A percentile compares a stretch with the other conserved stretches of the same genome.
Conservation (phyloP, 371 early-diverging fungal genomes). For the Lichtheimia ramosa region DNA sequence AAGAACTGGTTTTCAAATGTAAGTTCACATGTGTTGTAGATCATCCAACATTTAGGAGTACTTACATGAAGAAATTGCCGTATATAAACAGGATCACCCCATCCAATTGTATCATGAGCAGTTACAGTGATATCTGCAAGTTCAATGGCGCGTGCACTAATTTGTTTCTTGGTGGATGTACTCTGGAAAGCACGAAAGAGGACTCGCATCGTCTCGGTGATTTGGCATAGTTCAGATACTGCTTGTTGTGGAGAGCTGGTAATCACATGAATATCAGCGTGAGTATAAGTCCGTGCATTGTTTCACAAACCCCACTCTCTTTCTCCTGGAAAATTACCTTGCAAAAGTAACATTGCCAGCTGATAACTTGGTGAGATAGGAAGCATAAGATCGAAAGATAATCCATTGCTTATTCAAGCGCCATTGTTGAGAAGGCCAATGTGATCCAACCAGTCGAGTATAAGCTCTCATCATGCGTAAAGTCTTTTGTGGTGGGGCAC, state of each 20-base stretch:
- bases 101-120: conserved; percentile 36
- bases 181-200: background rate
- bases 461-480: conserved; percentile 36
- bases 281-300: no score
- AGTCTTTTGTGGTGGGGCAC: conserved; percentile 18
- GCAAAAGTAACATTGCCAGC: background rate
- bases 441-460: conserved; percentile 16
- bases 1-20: conserved; percentile 25
- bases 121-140: conserved; percentile 19
- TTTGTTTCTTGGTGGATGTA: background rate
- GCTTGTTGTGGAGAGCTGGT: background rate
- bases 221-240: background rate
- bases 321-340: background rate
- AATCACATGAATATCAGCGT: background rate
- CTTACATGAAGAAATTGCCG: conserved; percentile 27
- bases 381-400: conserved; percentile 46
- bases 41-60: background rate
- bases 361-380: conserved; percentile 21
- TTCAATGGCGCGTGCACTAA: conserved; percentile 23
- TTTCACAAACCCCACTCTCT: no score
- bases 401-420: conserved; percentile 48
- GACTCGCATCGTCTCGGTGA: background rate
- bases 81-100: conserved; percentile 32
- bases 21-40: no score
- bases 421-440: conserved; percentile 46